Base-by-base conservation (phyloP, 2,329 filamentous ascomycete species). In the Alternaria hordeiaustralica region DNA sequence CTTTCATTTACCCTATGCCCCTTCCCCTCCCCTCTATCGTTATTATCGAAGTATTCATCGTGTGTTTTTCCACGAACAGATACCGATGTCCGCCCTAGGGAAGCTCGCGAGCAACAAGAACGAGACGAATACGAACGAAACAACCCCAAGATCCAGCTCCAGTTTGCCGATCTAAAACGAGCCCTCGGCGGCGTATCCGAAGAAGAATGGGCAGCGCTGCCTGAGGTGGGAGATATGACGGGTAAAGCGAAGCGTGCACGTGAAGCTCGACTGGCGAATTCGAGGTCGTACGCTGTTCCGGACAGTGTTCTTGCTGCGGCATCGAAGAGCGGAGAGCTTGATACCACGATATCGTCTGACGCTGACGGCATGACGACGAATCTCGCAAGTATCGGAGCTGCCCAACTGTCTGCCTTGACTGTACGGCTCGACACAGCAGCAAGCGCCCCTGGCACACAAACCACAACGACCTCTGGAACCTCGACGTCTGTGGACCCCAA, bases 81-180 rank as follows among this genome's bases (percentile, higher is more conserved):
- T 88, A 92, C 87, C 91, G 90, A 90, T 94, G 85, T 84, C 82
- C 85, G 82, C 81, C 80, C 81, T 87, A 97, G 96, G 88, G 96
- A 99, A 91, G 91, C 90, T 78, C 93, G 96, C 80, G 96, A 99
- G 82, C 86, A 92, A 79, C 88, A 92, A 83, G 95, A 99, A 85
- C 89, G 87, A 80, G 93, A 97, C 78, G 94, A 98, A 76, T 97
- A 97, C 86, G 95, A 99, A 84, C 90, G 91, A 72, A 95, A 97
- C 80, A 98, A 99, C 79, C 96, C 96, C 13, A 99, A 98, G 82
- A 97, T 99, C 56, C 93, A 97, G 77, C 93, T 97, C 71, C 96
- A 99, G 80, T 99, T 99, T 79, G 94, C 94, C 77, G 96, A 98
- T 74, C 84, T 98, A 55, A 99, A 99, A 82, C 89, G 96, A 75